phyloP scores from a whole-genome alignment of 2,329 filamentous ascomycete species.

The Penicillium sp. region DNA sequence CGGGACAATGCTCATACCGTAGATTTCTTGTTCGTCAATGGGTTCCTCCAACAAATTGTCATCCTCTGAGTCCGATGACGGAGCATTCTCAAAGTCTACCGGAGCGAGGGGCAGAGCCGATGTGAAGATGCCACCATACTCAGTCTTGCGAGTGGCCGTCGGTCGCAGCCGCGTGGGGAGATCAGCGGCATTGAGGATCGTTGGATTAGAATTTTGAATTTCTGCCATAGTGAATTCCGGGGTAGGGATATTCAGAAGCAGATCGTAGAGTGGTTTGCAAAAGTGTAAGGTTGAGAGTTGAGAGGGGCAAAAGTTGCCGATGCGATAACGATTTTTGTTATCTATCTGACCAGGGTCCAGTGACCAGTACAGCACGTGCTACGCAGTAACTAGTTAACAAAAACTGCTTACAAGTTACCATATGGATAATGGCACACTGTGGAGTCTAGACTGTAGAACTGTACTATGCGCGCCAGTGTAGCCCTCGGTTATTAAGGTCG shows the following conservation, averaged over 20 bases:
- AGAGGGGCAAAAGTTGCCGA: conserved; percentile 6
- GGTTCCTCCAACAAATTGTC: conserved; percentile 67
- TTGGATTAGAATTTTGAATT: conserved; percentile 69
- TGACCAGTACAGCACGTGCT: too few species aligned
- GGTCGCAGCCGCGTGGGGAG: conserved; percentile 69
- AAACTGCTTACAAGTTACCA: too few species aligned
- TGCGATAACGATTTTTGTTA: not conserved
- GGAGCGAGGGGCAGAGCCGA: conserved; percentile 47
- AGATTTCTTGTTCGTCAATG: conserved; percentile 97
- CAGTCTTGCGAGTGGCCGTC: conserved; percentile 43
- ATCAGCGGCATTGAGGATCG: conserved; percentile 81
- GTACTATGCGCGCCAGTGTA: too few species aligned
- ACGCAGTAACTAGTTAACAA: too few species aligned
- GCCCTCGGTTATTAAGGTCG: too few species aligned
- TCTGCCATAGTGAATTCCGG: conserved; percentile 28
- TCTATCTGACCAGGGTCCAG: too few species aligned
- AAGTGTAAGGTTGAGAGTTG: not conserved
- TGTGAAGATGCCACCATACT: conserved; percentile 48
- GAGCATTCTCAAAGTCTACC: conserved; percentile 40
- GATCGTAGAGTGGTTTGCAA: not conserved
- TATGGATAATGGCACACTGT: too few species aligned
- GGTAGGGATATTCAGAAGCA: not conserved
- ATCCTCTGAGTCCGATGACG: conserved; percentile 42
- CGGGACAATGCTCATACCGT: conserved; percentile 54
- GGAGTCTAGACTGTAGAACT: too few species aligned